phyloP scores from a whole-genome alignment of 768 basidiomycete species.

The Termitomyces eurrhizus region DNA sequence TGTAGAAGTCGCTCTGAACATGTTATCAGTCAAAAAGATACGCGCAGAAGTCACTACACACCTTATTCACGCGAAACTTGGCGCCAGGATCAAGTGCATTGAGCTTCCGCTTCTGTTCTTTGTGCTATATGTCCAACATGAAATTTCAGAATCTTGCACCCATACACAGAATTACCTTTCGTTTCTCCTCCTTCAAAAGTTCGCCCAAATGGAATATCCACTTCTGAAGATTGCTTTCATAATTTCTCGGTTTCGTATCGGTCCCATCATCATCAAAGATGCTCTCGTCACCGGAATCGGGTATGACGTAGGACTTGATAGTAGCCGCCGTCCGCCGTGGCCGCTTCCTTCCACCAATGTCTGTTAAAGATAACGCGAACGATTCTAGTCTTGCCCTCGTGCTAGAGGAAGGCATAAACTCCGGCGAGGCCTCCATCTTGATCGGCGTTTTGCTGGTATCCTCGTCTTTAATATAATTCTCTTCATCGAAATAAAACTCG shows the following conservation, averaged over 20 bases:
- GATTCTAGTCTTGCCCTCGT: conserved; percentile 13
- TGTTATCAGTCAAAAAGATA: not conserved
- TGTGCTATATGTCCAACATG: conserved; percentile 40
- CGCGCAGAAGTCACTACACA: conserved; percentile 22
- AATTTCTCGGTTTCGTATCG: conserved; percentile 28
- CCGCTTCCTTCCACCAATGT: conserved; percentile 40
- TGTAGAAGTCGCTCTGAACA: conserved; percentile 64
- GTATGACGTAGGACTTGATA: conserved; percentile 58
- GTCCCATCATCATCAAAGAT: conserved; percentile 36
- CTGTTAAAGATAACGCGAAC: conserved; percentile 19
- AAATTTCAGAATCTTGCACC: conserved; percentile 3
- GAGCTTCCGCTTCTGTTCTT: conserved; percentile 53
- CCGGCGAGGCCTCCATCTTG: conserved; percentile 37
- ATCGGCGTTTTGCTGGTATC: conserved; percentile 23
- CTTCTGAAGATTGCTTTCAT: conserved; percentile 47
- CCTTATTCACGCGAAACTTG: conserved; percentile 58
- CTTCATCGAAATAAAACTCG: conserved; percentile 66
- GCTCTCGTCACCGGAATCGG: conserved; percentile 69
- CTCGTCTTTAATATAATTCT: conserved; percentile 52
- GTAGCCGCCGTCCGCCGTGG: conserved; percentile 55
- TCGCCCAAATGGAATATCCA: conserved; percentile 68
- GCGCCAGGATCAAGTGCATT: conserved; percentile 42
- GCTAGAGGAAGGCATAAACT: conserved; percentile 24
- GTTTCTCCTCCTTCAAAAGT: conserved; percentile 62
- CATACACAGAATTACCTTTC: conserved; percentile 46